Base-by-base conservation (phyloP, 305 asterid genomes). In the Fraxinus platypoda region DNA sequence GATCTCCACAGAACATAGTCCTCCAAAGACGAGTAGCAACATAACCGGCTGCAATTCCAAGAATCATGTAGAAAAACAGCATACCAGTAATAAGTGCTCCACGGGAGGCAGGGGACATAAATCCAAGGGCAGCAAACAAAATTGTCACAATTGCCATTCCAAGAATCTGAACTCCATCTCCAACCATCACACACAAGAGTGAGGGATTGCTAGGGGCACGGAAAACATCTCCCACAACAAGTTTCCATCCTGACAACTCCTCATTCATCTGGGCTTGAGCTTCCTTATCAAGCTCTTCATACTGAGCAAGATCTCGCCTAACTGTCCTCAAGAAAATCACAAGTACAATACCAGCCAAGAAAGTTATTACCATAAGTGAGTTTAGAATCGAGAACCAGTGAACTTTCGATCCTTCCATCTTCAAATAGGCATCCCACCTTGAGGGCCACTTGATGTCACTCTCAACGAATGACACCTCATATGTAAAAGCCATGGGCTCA, bases 351-450 rank as follows among this genome's bases (percentile, higher is more conserved):
- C 97, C 98, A 33, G 97, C 98, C 88, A 94, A 90, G 93, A 92
- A 94, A 80, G 95, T 91, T 86, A 93, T 91, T 88, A 90, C 98
- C 97, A 93, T 90, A 1, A 93, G 91, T 49, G 98, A 93, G 82
- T 92, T 93, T 64, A 93, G 83, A 13, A 93, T 93, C 0, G 98
- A 94, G 85, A 94, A 94, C 98, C 98, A 94, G 76, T 92, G 98
- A 46, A 94, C 98, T 81, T 94, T 94, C 19, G 98, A 92, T 38
- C 97, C 98, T 87, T 92, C 98, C 98, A 92, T 93, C 82, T 93
- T 93, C 88, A 94, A 78, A 88, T 94, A 94, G 1, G 98, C 98
- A 87, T 94, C 98, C 98, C 98, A 93, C 81, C 98, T 91, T 0
- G 95, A 92, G 11, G 97, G 97, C 98, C 97, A 93, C 87, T 91